Conservation (phyloP, 208 protist species). For the Leishmania turanica region DNA sequence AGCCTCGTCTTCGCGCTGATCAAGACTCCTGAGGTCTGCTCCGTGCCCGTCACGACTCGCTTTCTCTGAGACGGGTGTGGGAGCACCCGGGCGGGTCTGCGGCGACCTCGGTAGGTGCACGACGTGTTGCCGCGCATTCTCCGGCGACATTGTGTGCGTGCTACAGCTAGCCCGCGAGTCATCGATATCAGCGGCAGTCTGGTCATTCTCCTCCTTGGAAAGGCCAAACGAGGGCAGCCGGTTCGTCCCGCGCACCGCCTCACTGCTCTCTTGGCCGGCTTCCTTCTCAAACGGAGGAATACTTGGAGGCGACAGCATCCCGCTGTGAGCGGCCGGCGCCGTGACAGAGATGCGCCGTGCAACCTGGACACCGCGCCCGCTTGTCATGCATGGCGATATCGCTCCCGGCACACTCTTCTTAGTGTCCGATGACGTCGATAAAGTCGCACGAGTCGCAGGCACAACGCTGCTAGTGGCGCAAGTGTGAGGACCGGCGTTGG, state of each 20-base stretch:
- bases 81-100: neutral
- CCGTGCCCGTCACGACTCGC: neutral
- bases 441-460: neutral
- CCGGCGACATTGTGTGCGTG: constrained; percentile 12
- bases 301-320: neutral
- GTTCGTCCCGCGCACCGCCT: neutral
- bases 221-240: neutral
- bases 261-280: neutral
- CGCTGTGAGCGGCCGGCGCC: neutral
- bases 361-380: constrained; percentile 15
- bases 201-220: neutral
- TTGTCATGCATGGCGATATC: constrained; percentile 1
- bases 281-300: neutral
- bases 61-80: neutral
- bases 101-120: neutral
- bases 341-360: constrained; percentile 7
- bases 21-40: neutral
- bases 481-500: neutral
- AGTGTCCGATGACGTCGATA: neutral
- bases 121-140: constrained; percentile 12
- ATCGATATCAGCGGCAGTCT: neutral
- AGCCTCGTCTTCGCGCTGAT: neutral
- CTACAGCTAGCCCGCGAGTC: constrained; percentile 12
- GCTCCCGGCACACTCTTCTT: neutral
- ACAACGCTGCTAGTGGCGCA: neutral